A percentile compares a stretch with the other conserved stretches of the same genome.
phyloP scores from a whole-genome alignment of 2,329 filamentous ascomycete species.

The Boeremia exigua region DNA sequence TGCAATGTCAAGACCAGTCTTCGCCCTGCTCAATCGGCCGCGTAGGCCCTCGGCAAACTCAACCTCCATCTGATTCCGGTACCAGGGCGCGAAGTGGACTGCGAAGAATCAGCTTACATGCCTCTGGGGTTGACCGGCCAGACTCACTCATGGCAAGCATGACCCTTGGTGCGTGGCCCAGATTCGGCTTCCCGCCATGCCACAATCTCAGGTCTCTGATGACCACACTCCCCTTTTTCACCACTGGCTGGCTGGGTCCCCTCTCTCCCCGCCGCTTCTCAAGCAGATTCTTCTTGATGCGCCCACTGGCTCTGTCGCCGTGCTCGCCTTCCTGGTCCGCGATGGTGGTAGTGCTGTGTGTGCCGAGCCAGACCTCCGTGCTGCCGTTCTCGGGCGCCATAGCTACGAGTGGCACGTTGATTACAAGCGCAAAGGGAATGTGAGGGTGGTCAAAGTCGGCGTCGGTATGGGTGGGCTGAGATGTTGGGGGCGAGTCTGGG shows the following conservation, averaged over 20 bases:
- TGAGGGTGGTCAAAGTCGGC: slow-evolving; percentile 42
- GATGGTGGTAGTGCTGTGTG: slow-evolving; percentile 49
- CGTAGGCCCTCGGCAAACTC: slow-evolving; percentile 60
- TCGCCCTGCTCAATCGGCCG: slow-evolving; percentile 52
- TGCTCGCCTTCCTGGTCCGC: slow-evolving; percentile 50
- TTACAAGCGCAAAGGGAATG: slow-evolving; percentile 54
- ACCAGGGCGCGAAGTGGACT: slow-evolving; percentile 63
- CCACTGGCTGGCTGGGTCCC: slow-evolving; percentile 32
- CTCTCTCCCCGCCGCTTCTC: slow-evolving; percentile 23
- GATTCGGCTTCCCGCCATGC: slow-evolving; percentile 60
- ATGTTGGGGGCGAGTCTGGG: slow-evolving; percentile 41
- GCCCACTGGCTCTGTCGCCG: slow-evolving; percentile 38
- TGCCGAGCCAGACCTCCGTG: slow-evolving; percentile 60
- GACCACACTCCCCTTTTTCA: slow-evolving; percentile 54
- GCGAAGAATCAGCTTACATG: slow-evolving; percentile 1
- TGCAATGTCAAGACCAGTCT: background rate
- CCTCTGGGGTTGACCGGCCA: no score
- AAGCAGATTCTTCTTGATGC: slow-evolving; percentile 35
- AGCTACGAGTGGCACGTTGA: slow-evolving; percentile 57
- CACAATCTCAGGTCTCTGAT: slow-evolving; percentile 57
- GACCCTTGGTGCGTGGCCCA: slow-evolving; percentile 50
- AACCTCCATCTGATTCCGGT: slow-evolving; percentile 64
- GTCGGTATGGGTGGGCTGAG: slow-evolving; percentile 45
- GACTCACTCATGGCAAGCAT: slow-evolving; percentile 52
- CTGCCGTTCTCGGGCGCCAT: slow-evolving; percentile 55